These are phyloP conservation scores for Gossypium davidsonii DNA, from an alignment of 441 rosid species.

Conservation along the genomic window DNA sequence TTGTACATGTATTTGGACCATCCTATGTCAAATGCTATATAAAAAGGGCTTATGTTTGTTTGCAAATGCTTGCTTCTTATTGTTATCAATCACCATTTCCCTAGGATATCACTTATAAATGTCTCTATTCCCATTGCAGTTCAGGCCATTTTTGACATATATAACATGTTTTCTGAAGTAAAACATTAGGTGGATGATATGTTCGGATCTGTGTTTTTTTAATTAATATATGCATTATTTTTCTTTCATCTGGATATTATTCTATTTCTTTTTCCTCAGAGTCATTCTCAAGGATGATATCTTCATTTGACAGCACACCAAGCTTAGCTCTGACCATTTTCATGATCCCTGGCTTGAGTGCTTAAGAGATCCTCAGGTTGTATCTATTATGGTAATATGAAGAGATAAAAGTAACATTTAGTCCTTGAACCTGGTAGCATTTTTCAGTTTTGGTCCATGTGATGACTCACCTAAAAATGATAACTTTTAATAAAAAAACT, in stretches of 20 bases:
- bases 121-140: neutral
- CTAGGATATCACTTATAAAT: neutral
- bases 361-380: neutral
- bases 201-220: no score
- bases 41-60: slow-evolving; percentile 6
- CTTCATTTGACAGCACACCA: no score
- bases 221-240: no score
- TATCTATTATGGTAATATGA: neutral
- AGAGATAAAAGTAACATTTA: no score
- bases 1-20: slow-evolving; percentile 18
- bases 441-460: no score
- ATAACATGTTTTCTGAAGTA: neutral
- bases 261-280: no score
- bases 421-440: no score
- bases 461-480: no score
- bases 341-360: neutral
- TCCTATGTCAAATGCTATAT: slow-evolving; percentile 10
- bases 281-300: no score
- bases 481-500: no score
- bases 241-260: no score
- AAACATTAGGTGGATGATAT: no score
- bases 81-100: neutral
- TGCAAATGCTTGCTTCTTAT: neutral
- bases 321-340: neutral
- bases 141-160: neutral